Conservation (phyloP, 441 rosid genomes). For the Melastoma candidum region DNA sequence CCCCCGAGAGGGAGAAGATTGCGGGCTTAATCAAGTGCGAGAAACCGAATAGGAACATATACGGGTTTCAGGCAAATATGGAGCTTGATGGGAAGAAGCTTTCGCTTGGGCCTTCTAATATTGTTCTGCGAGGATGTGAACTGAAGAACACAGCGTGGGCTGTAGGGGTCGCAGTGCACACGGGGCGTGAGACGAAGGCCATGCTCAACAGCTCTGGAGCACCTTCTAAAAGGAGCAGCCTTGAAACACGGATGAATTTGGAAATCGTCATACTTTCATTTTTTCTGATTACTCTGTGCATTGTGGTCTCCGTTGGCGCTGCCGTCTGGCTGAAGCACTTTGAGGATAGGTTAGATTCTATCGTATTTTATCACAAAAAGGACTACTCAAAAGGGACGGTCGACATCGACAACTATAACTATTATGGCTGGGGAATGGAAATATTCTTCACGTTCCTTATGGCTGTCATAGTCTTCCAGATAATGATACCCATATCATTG, state of each 20-base stretch:
- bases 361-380: slow-evolving; percentile 67
- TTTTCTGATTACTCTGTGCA: slow-evolving; percentile 65
- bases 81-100: slow-evolving; percentile 75
- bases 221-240: slow-evolving; percentile 91
- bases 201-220: slow-evolving; percentile 98
- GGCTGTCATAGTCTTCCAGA: slow-evolving; percentile 96
- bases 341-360: slow-evolving; percentile 45
- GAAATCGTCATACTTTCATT: slow-evolving; percentile 78
- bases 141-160: slow-evolving; percentile 86
- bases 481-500: slow-evolving; percentile 97
- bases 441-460: slow-evolving; percentile 81
- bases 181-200: slow-evolving; percentile 91
- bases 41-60: slow-evolving; percentile 94
- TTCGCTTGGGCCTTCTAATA: slow-evolving; percentile 95
- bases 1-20: slow-evolving; percentile 42
- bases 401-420: slow-evolving; percentile 37
- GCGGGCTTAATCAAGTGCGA: slow-evolving; percentile 82
- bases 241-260: slow-evolving; percentile 82
- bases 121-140: slow-evolving; percentile 88
- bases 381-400: slow-evolving; percentile 29
- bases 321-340: slow-evolving; percentile 79
- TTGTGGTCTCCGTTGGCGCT: slow-evolving; percentile 51
- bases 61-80: slow-evolving; percentile 89
- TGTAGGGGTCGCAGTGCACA: slow-evolving; percentile 74
- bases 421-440: slow-evolving; percentile 93